Evolutionary conservation across 495 filamentous ascomycete species (phyloP).

Genomic region (Peziza echinospora): DNA sequence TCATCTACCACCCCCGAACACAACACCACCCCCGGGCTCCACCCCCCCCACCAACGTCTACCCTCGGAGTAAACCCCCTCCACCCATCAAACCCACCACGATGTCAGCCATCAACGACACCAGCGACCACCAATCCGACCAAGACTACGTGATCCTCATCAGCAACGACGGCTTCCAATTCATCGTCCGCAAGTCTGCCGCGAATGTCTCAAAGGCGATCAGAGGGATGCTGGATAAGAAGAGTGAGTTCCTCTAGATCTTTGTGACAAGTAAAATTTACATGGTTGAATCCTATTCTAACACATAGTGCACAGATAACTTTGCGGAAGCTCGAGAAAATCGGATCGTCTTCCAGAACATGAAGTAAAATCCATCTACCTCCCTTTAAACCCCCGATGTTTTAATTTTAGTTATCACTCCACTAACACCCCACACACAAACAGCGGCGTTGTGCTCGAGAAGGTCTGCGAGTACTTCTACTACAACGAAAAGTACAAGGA

Average conservation of each 20-base stretch:
- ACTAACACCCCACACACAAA: no score
- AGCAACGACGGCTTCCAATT: conserved; percentile 81
- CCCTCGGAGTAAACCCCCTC: no score
- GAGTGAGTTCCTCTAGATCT: conserved; percentile 31
- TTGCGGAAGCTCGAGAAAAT: conserved; percentile 16
- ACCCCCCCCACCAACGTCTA: no score
- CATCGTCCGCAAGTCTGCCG: conserved; percentile 54
- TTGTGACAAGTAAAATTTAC: no score
- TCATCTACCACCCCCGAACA: no score
- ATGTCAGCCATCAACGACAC: conserved; percentile 6
- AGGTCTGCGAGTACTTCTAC: conserved; percentile 77
- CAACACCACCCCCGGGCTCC: no score
- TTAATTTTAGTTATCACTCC: no score
- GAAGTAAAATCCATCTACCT: conserved; percentile 5
- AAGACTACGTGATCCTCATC: conserved; percentile 63
- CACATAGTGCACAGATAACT: conserved; percentile 16
- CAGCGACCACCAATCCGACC: conserved; percentile 7
- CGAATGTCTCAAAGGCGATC: conserved; percentile 54
- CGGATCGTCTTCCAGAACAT: conserved; percentile 20
- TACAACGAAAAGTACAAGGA: conserved; percentile 70
- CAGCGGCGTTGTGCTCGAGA: conserved; percentile 67
- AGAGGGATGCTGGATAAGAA: conserved; percentile 63
- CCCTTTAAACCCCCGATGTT: neutral
- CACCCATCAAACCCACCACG: neutral
- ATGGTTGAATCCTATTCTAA: no score